These are phyloP conservation scores for Aspergillus sp. DNA, from an alignment of 2,329 filamentous ascomycete genomes.

Conservation along the genomic window DNA sequence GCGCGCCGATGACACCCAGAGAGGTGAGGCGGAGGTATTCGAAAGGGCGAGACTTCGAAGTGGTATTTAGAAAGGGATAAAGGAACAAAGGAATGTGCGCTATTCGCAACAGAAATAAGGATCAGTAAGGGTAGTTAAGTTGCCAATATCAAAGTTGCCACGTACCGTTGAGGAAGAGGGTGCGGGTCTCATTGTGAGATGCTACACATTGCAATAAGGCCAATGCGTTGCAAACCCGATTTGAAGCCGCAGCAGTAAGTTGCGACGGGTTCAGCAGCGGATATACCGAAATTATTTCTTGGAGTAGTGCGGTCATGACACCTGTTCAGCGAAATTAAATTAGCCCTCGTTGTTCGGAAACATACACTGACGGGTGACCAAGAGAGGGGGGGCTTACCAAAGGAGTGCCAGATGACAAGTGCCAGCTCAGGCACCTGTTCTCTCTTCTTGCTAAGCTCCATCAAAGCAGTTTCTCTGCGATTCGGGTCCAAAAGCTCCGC, in stretches of 20 bases:
- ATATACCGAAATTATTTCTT: constrained; percentile 99
- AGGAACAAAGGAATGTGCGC: constrained; percentile 97
- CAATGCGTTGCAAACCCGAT: constrained; percentile 94
- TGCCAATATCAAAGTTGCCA: constrained; percentile 5
- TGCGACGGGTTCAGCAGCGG: constrained; percentile 94
- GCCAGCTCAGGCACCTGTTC: constrained; percentile 97
- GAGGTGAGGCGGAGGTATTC: constrained; percentile 96
- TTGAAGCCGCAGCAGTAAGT: constrained; percentile 94
- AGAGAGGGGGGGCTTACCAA: constrained; percentile 62
- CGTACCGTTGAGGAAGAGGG: constrained; percentile 86
- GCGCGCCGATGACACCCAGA: constrained; percentile 90
- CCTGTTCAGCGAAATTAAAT: constrained; percentile 51
- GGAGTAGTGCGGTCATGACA: constrained; percentile 95
- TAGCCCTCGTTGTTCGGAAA: constrained; percentile 1
- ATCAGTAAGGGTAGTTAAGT: background rate
- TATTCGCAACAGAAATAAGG: constrained; percentile 38
- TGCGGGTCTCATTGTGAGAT: constrained; percentile 93
- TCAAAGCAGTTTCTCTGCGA: constrained; percentile 83
- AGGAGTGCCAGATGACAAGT: constrained; percentile 96
- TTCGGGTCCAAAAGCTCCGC: constrained; percentile 85
- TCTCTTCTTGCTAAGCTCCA: constrained; percentile 97
- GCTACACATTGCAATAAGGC: constrained; percentile 95
- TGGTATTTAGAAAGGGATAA: constrained; percentile 98
- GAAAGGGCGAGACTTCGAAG: constrained; percentile 94
- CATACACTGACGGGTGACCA: background rate